A percentile compares a stretch with the other conserved stretches of the same genome.
phyloP scores from a whole-genome alignment of 1,284 basidiomycete genomes.

The Gomphus bonarii region DNA sequence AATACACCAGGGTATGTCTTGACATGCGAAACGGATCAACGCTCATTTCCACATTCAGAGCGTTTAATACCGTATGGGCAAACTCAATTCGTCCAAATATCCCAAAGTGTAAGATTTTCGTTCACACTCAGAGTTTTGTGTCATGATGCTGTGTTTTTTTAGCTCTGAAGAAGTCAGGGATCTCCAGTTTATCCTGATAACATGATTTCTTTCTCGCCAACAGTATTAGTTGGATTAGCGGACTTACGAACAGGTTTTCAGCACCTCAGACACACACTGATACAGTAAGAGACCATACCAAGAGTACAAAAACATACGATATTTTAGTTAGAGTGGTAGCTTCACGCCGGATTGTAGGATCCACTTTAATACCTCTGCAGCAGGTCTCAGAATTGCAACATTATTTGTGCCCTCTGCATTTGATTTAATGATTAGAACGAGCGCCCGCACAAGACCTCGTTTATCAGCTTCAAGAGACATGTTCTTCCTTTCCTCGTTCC shows the following conservation, averaged over 20 bases:
- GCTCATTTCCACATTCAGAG: conserved; percentile 19
- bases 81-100: conserved; percentile 31
- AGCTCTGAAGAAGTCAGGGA: conserved; percentile 17
- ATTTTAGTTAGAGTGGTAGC: neutral
- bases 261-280: no score
- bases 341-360: conserved; percentile 16
- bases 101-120: conserved; percentile 23
- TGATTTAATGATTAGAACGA: conserved; percentile 33
- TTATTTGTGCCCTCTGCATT: conserved; percentile 10
- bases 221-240: no score
- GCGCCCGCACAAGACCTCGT: conserved; percentile 37
- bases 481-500: conserved; percentile 26
- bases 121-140: neutral
- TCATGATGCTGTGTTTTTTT: neutral
- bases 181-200: conserved; percentile 13
- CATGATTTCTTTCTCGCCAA: no score
- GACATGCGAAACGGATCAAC: neutral
- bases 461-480: conserved; percentile 40
- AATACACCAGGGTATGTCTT: conserved; percentile 17
- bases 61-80: conserved; percentile 34
- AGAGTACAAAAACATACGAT: neutral
- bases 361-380: conserved; percentile 32
- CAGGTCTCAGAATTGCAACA: conserved; percentile 28
- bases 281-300: no score
- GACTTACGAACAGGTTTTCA: no score